Percentiles rank a stretch among this genome's conserved stretches.
Conservation (phyloP, 257 asterid genomes). For the Capsicum baccatum region DNA sequence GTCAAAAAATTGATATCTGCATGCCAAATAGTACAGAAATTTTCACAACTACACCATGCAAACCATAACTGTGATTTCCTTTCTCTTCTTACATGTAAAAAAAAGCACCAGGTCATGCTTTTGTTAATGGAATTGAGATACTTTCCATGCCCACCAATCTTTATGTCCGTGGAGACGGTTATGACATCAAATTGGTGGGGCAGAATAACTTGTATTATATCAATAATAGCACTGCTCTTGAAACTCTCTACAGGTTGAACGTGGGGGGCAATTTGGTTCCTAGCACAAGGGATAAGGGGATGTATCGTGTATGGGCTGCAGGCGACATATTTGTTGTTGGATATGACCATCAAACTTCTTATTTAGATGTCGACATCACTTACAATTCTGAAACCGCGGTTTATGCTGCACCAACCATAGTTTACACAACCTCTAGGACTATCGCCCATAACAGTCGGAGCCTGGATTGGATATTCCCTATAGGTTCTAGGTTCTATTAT, state of each 20-base stretch:
- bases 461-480: too few relatives aligned
- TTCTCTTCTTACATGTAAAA: slow-evolving; percentile 24
- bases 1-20: background rate
- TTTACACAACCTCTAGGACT: too few relatives aligned
- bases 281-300: slow-evolving; percentile 46
- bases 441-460: too few relatives aligned
- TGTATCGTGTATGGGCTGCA: slow-evolving; percentile 56
- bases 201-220: background rate
- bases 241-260: slow-evolving; percentile 55
- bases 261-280: slow-evolving; percentile 39
- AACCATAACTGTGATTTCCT: slow-evolving; percentile 26
- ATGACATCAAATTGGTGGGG: background rate
- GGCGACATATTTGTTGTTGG: slow-evolving; percentile 29
- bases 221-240: slow-evolving; percentile 41
- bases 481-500: too few relatives aligned
- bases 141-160: slow-evolving; percentile 53
- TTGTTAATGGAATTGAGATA: slow-evolving; percentile 68
- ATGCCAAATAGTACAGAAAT: too few relatives aligned
- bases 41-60: slow-evolving; percentile 26
- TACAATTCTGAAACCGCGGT: slow-evolving; percentile 40
- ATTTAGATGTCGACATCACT: background rate
- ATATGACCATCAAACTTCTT: background rate
- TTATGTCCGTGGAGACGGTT: slow-evolving; percentile 40
- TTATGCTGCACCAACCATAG: too few relatives aligned
- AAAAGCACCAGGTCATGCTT: slow-evolving; percentile 34